Base-by-base conservation (phyloP, 1,139 yeast species). In the Taphrina flavorubra region DNA sequence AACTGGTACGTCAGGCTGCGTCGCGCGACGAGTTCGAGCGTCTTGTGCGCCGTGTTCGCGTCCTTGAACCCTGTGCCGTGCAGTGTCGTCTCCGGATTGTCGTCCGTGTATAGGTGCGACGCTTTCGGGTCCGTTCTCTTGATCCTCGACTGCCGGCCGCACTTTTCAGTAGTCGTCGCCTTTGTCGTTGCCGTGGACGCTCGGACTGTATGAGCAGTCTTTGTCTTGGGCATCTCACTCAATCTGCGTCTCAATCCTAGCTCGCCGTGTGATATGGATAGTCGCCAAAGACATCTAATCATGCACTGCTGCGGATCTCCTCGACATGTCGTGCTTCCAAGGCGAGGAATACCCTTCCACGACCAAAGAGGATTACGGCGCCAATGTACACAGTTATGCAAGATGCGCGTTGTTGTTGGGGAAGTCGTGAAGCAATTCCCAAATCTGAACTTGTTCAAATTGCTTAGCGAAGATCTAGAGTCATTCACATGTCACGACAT, bases 41-140 rank as follows among this genome's bases (percentile, higher is more conserved):
- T 58, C 39, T 14, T 10, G 18, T 58, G 39, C 5, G 62, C 62
- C 39, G 39, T 42, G 34, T 53, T 53, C 6, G 53, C 62, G 42
- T 58, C 62, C 53, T 58, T 58, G 62, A 58, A 58, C 16, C 62
- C 62, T 4, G 62, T 58, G 16, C 62, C 62, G 31, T 58, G 62
- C 5, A 58, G 40, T 6, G 62, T 58, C 18, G 62, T 58, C 53
- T 20, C 39, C 13, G 62, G 62, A 46, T 58, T 44, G 53, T 58
- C 62, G 51, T 58, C 62, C 8, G 62, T 44, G 44, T 58, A 58
- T 42, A 58, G 42, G 36, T 58, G 62, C 7, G 62, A 58, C 20
- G 51, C 51, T 18, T 58, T 58, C 25, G 62, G 53, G 46, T 44
- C 61, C 31, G 31, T 25, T 4, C 4, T 4, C 4, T 4, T 25